Conservation (phyloP, 176 grass and related monocot genomes). For the Eremochloa ophiuroides region DNA sequence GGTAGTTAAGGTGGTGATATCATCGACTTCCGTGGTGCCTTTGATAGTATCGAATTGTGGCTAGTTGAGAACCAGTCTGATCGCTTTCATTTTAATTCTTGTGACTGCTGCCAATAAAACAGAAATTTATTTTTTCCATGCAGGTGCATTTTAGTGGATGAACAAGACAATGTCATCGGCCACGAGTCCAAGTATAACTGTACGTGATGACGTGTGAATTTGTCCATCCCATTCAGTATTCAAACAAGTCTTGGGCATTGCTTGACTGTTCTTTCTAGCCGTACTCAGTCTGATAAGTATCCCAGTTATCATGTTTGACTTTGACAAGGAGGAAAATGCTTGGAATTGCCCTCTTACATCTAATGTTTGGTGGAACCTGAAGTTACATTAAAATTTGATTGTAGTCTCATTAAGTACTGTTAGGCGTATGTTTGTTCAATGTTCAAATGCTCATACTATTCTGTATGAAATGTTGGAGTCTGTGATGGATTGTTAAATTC, state of each 20-base stretch:
- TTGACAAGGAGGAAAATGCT: background rate
- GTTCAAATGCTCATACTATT: background rate
- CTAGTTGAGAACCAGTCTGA: background rate
- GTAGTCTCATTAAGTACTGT: background rate
- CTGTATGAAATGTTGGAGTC: background rate
- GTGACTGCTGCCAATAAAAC: background rate
- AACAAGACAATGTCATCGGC: slow-evolving; percentile 74
- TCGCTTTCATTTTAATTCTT: background rate
- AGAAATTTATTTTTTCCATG: slow-evolving; percentile 1
- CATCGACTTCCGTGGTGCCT: background rate
- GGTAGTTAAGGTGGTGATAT: background rate
- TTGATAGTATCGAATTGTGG: background rate
- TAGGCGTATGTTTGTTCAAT: background rate
- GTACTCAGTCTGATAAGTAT: background rate
- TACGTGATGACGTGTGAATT: slow-evolving; percentile 27
- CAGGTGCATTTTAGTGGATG: slow-evolving; percentile 96
- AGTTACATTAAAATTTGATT: background rate
- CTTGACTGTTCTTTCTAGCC: background rate
- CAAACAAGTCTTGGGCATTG: too few relatives aligned
- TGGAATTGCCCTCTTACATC: background rate
- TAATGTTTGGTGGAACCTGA: background rate
- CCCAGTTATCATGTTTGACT: background rate
- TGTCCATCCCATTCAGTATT: background rate
- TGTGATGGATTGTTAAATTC: background rate
- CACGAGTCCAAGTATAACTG: slow-evolving; percentile 92